Conservation (phyloP, 2,329 filamentous ascomycete genomes). For the Nakataea oryzae region DNA sequence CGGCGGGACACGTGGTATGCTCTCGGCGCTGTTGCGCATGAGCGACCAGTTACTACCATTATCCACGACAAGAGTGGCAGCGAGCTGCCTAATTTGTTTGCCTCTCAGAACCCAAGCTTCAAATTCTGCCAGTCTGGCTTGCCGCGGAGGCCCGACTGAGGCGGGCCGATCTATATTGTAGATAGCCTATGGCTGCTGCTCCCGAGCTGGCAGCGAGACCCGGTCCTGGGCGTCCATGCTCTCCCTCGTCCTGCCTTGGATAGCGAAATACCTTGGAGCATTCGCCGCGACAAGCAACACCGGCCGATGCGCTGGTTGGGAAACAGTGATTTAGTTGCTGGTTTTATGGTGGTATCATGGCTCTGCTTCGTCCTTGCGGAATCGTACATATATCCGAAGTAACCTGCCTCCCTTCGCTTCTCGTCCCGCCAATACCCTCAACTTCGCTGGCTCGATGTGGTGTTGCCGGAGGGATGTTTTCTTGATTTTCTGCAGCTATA, state of each 20-base stretch:
- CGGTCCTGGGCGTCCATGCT: not conserved
- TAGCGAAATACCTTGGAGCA: not conserved
- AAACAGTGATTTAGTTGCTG: not conserved
- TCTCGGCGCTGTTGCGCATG: too few relatives aligned
- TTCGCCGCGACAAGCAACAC: not conserved
- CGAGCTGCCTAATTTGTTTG: not conserved
- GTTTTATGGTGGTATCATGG: not conserved
- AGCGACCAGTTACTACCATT: too few relatives aligned
- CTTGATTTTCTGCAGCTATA: not conserved
- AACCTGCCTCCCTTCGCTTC: not conserved
- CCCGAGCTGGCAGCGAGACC: not conserved
- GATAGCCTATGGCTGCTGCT: not conserved
- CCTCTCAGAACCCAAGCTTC: not conserved
- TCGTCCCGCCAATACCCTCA: not conserved
- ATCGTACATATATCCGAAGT: not conserved
- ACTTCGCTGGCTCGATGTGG: not conserved
- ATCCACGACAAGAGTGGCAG: not conserved
- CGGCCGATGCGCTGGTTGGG: too few relatives aligned
- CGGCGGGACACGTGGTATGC: not conserved
- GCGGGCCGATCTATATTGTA: not conserved
- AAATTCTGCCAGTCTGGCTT: not conserved
- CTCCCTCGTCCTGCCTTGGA: not conserved
- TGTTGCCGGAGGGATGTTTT: not conserved
- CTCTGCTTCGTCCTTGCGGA: not conserved
- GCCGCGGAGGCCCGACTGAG: not conserved